A percentile compares a stretch with the other conserved stretches of the same genome.
Conservation (phyloP, 768 basidiomycete species). For the Crepidotus variabilis region DNA sequence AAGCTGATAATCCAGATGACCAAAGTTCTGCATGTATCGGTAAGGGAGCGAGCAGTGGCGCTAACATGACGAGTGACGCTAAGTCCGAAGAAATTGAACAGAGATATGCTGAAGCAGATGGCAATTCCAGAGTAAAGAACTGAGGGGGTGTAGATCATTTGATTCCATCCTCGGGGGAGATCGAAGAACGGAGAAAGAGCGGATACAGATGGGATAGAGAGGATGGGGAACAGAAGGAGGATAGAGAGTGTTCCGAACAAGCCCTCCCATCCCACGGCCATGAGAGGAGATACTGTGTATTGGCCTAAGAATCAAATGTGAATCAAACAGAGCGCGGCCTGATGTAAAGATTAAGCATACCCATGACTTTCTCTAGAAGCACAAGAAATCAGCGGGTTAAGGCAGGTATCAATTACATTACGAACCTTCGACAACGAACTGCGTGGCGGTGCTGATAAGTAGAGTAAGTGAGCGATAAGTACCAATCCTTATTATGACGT, state of each 20-base stretch:
- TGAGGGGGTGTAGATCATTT: conserved; percentile 76
- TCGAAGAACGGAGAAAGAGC: conserved; percentile 76
- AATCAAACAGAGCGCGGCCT: not conserved
- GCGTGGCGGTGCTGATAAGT: conserved; percentile 69
- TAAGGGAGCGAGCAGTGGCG: conserved; percentile 87
- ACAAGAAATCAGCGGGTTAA: conserved; percentile 7
- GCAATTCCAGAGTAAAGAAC: conserved; percentile 67
- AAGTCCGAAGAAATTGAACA: conserved; percentile 89
- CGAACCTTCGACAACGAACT: conserved; percentile 84
- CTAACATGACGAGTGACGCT: conserved; percentile 92
- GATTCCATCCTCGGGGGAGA: conserved; percentile 82
- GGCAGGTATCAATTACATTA: conserved; percentile 8
- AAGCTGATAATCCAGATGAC: conserved; percentile 95
- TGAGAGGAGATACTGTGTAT: conserved; percentile 82
- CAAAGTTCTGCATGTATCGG: conserved; percentile 93
- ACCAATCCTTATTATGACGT: not conserved
- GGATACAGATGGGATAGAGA: conserved; percentile 66
- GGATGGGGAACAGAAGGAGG: conserved; percentile 72
- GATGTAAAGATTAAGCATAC: conserved; percentile 20
- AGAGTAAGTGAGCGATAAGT: conserved; percentile 13
- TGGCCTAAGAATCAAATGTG: conserved; percentile 31
- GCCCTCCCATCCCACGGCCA: conserved; percentile 94
- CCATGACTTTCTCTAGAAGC: conserved; percentile 81
- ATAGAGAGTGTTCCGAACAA: conserved; percentile 85
- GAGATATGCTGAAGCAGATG: conserved; percentile 71